Conservation (phyloP, 2,329 filamentous ascomycete species). For the Corynespora cassiicola region DNA sequence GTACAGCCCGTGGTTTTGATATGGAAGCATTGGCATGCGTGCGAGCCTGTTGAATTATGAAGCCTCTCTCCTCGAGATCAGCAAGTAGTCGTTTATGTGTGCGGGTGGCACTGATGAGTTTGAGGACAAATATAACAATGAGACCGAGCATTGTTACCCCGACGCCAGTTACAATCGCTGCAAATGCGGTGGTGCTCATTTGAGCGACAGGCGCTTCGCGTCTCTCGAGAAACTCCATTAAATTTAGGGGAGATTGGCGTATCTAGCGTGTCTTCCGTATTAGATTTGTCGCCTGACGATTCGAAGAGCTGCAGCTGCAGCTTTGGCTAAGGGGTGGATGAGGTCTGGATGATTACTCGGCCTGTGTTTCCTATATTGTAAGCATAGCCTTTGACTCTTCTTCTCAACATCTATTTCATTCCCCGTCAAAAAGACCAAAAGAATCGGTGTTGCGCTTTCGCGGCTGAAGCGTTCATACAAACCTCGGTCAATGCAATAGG, state of each 20-base stretch:
- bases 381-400: slow-evolving; percentile 20
- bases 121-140: slow-evolving; percentile 27
- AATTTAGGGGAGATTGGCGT: too few species aligned
- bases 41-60: slow-evolving; percentile 30
- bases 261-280: neutral
- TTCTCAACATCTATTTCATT: slow-evolving; percentile 12
- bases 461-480: slow-evolving; percentile 20
- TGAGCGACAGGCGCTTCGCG: slow-evolving; percentile 15
- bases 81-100: slow-evolving; percentile 37
- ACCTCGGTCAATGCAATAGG: slow-evolving; percentile 17
- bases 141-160: slow-evolving; percentile 33
- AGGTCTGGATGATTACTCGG: neutral
- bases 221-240: slow-evolving; percentile 16
- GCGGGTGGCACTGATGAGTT: slow-evolving; percentile 33
- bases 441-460: slow-evolving; percentile 25
- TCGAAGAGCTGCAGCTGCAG: neutral
- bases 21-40: slow-evolving; percentile 23
- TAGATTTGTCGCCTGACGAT: neutral
- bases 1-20: slow-evolving; percentile 36
- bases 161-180: slow-evolving; percentile 30
- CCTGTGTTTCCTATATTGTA: neutral
- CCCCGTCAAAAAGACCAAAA: slow-evolving; percentile 5
- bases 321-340: slow-evolving; percentile 1
- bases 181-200: slow-evolving; percentile 30
- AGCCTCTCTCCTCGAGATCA: slow-evolving; percentile 40